phyloP scores from a whole-genome alignment of 768 basidiomycete genomes.

The Lactarius sp. region DNA sequence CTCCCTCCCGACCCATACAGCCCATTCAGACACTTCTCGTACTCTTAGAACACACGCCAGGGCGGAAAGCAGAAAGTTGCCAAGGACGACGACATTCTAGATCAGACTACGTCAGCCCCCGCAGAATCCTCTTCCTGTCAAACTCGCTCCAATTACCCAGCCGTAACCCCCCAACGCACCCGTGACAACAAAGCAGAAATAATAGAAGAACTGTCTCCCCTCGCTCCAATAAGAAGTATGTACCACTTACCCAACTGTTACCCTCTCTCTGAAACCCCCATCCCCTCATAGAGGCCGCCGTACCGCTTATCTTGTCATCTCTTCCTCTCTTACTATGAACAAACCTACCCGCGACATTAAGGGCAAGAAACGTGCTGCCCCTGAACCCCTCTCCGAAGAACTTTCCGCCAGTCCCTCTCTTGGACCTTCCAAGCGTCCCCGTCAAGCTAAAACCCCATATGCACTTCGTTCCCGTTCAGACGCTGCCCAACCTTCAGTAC shows the following conservation, averaged over 20 bases:
- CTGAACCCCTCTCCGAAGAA: conserved; percentile 64
- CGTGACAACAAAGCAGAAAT: conserved; percentile 42
- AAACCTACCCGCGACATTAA: conserved; percentile 72
- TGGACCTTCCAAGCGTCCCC: conserved; percentile 58
- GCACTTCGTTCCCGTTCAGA: conserved; percentile 59
- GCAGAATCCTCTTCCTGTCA: conserved; percentile 23
- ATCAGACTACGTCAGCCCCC: conserved; percentile 22
- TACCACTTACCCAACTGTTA: conserved; percentile 38
- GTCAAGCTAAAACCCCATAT: conserved; percentile 49
- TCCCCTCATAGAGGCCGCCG: conserved; percentile 49
- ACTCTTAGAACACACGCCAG: conserved; percentile 49
- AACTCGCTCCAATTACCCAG: conserved; percentile 22
- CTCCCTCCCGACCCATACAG: conserved; percentile 32
- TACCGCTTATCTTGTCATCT: conserved; percentile 41
- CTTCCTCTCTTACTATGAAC: conserved; percentile 57
- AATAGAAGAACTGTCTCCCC: conserved; percentile 45
- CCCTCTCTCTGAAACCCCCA: conserved; percentile 8
- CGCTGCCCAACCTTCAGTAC: conserved; percentile 36
- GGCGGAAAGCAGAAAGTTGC: conserved; percentile 29
- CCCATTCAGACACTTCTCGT: conserved; percentile 46
- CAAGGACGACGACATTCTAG: conserved; percentile 29
- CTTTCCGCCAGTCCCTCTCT: conserved; percentile 40
- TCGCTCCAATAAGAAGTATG: conserved; percentile 17
- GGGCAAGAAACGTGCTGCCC: conserved; percentile 89
- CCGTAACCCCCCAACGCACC: conserved; percentile 20